Base-by-base conservation (phyloP, 2,329 filamentous ascomycete genomes). In the Amphichorda felina region DNA sequence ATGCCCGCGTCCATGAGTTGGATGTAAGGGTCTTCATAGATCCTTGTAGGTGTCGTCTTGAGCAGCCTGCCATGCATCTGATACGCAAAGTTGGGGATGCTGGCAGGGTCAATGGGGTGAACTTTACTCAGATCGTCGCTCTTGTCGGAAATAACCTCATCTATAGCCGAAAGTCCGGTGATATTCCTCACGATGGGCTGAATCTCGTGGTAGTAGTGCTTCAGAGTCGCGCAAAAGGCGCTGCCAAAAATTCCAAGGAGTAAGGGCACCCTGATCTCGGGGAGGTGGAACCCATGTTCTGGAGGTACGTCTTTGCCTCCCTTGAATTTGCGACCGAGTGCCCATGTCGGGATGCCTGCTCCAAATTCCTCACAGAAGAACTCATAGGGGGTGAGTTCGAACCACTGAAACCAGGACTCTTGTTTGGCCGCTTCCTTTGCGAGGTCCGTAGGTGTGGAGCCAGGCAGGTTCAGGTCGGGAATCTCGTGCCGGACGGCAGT, bases 361-460 rank as follows among this genome's bases (percentile, higher is more conserved):
- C 72, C 72, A 34, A 94, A 79, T 50, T 95, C 89, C 56, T 96
- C 89, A 46, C 87, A 94, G 56, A 91, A 95, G 53, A 95, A 81
- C 54, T 96, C 89, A 50, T 93, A 95, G 0, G 89, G 89, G 0
- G 86, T 93, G 48, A 89, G 82, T 50, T 98, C 91, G 46, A 91
- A 95, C 89, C 91, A 96, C 49, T 98, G 89, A 48, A 96, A 98
- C 84, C 88, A 96, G 3, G 86, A 71, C 49, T 93, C 82, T 40
- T 69, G 67, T 49, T 61, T 75, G 8, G 70, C 63, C 34, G 61
- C 54, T 43, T 66, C 61, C 44, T 75, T 72, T 1, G 62, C 66
- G 15, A 60, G 56, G 18, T n/a, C 15, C 10, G 8, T 9, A 24
- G 59, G 32, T 55, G 59, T 25, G 57, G 58, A 7, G 44, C 46